Base-by-base conservation (phyloP, 169 alveolate species). In the Plasmodium ovale region DNA sequence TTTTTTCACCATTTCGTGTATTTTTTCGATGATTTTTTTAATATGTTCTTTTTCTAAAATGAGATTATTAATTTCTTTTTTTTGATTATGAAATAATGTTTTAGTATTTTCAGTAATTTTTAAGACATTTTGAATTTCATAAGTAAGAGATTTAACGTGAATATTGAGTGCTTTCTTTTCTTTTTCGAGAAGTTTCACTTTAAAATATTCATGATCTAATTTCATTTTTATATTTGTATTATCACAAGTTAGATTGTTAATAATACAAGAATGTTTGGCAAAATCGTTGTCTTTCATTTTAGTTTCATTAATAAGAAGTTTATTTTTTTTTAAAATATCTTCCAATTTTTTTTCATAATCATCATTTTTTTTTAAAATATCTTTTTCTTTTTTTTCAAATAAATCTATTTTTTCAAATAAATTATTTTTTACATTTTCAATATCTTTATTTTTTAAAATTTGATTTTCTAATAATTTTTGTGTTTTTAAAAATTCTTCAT, bases 321-420 rank as follows among this genome's bases (percentile, higher is more conserved):
- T 77, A 62, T 62, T 60, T 60, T 77, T 77, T 77, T 77, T 77
- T 35, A 60, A 60, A 25, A 77, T 6, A 25, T 77, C 88, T 29
- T 77, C 77, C 3, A 77, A 19, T 35, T 77, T 77, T 42, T 77
- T 59, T 37, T 77, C 88, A 27, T 27, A 25, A 23, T 77, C 88
- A 33, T 49, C 54, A 42, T 62, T 77, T 77, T 77, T 77, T 62
- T 44, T 77, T 2, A 77, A 25, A 1, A 60, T 47, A 25, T 77
- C 88, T 77, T 77, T 77, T 77, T 77, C 77, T 77, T 77, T 77
- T 47, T 77, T 77, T 77, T 77, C 88, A 47, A 77, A 54, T 23
- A 77, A 60, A 31, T 77, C 88, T 19, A 62, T 68, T 53, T 77
- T 77, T 27, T 77, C 88, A 33, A 77, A 53, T 21, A 77, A 67